Base-by-base conservation (phyloP, 192 early-diverging fungal species). In the Pecoramyces ruminantium region DNA sequence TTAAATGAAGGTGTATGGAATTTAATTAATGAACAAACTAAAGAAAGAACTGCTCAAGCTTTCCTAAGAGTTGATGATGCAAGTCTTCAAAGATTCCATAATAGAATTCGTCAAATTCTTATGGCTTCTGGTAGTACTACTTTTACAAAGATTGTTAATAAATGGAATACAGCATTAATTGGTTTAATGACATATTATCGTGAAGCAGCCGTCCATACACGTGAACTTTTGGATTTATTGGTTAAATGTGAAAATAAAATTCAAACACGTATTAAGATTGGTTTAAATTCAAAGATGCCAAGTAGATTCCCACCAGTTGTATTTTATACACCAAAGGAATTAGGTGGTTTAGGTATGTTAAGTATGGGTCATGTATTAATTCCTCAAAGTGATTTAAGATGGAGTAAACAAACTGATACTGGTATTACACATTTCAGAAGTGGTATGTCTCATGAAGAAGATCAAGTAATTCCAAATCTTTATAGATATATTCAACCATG, bases 221-320 rank as follows among this genome's bases (percentile, higher is more conserved):
- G 97, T 29, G 97, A 99, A 86, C 87, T 97, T 78, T 88, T 99
- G 77, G 97, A 99, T 85, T 88, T 99, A 81, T 88, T 99, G 77
- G 97, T 99, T 51, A 98, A 97, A 87, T 94, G 92, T 78, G 97
- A 99, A 84, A 99, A 97, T 86, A 98, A 98, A 88, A 96, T 99
- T 80, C 97, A 99, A 87, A 94, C 96, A 30, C 93, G 97, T 88
- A 93, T 99, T 86, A 99, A 97, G 91, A 97, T 98, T 87, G 97
- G 97, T 80, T 90, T 99, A 82, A 99, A 99, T 87, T 96, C 95
- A 34, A 99, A 99, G 88, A 98, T 98, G 95, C 96, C 96, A 81
- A 93, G 92, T 38, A 89, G 97, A 84, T 98, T 98, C 90, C 97
- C 97, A 58, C 95, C 96, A 16, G 95, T 96, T 0, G 94, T 97